phyloP scores from a whole-genome alignment of 768 basidiomycete genomes.

The Amanita fuliginea region DNA sequence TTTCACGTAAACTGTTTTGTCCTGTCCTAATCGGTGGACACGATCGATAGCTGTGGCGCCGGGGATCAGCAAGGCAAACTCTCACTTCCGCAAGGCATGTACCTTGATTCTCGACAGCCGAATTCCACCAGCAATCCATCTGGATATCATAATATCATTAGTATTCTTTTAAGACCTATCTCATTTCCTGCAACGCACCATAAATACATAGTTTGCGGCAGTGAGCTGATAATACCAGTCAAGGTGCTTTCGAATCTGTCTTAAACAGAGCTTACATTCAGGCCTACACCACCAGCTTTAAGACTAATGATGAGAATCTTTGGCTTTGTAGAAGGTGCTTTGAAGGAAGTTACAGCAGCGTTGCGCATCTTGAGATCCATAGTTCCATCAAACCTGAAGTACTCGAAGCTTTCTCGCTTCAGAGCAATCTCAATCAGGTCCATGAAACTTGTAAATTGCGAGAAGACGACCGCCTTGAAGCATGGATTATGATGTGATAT shows the following conservation, averaged over 20 bases:
- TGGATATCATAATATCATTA: slow-evolving; percentile 14
- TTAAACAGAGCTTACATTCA: slow-evolving; percentile 46
- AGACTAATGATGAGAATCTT: slow-evolving; percentile 71
- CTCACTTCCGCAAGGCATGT: neutral
- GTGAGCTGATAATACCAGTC: slow-evolving; percentile 40
- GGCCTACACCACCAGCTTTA: slow-evolving; percentile 87
- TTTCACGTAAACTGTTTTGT: slow-evolving; percentile 71
- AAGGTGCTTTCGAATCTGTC: neutral
- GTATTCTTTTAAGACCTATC: neutral
- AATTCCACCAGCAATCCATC: slow-evolving; percentile 96
- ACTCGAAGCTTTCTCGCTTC: slow-evolving; percentile 55
- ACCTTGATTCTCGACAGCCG: slow-evolving; percentile 77
- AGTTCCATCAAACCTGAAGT: slow-evolving; percentile 83
- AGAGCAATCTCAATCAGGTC: slow-evolving; percentile 69
- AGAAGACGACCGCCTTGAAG: slow-evolving; percentile 82
- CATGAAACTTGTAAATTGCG: slow-evolving; percentile 82
- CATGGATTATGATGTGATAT: slow-evolving; percentile 60
- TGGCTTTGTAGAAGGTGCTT: slow-evolving; percentile 51
- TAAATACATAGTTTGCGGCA: slow-evolving; percentile 75
- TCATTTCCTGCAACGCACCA: slow-evolving; percentile 34
- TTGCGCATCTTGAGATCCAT: slow-evolving; percentile 82
- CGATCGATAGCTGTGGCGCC: slow-evolving; percentile 59
- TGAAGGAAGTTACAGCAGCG: slow-evolving; percentile 70
- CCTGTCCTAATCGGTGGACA: slow-evolving; percentile 79
- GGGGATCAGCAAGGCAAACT: neutral